Conservation (phyloP, 495 filamentous ascomycete species). For the Daldinia caldariorum region DNA sequence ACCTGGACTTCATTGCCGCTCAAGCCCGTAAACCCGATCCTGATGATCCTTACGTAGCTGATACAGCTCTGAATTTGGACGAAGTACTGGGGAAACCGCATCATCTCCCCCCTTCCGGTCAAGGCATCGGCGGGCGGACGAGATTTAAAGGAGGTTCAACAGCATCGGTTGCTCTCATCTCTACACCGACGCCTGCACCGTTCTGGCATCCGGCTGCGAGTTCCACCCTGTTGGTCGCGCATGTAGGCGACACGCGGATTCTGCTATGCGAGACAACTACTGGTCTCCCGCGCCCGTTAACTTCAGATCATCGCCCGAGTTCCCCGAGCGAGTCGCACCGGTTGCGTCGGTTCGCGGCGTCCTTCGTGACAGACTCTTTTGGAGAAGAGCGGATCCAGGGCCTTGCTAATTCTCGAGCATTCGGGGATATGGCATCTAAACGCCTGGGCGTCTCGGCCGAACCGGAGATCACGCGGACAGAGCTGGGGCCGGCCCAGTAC, state of each 20-base stretch:
- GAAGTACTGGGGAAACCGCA: constrained; percentile 77
- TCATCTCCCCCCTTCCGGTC: constrained; percentile 60
- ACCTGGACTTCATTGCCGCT: constrained; percentile 90
- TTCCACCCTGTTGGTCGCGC: constrained; percentile 83
- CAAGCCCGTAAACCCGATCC: constrained; percentile 80
- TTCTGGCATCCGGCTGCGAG: constrained; percentile 93
- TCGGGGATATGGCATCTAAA: constrained; percentile 91
- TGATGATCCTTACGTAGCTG: constrained; percentile 70
- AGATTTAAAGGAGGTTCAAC: constrained; percentile 94
- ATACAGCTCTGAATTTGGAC: constrained; percentile 79
- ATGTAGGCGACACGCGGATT: constrained; percentile 92
- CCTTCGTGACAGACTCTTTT: constrained; percentile 93
- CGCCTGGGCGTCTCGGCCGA: constrained; percentile 93
- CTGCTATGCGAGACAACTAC: constrained; percentile 83
- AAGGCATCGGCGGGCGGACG: constrained; percentile 71
- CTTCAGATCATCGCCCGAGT: constrained; percentile 90
- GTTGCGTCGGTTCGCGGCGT: constrained; percentile 83
- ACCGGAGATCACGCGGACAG: constrained; percentile 79
- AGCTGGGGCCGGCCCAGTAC: constrained; percentile 82
- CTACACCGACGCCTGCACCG: constrained; percentile 86
- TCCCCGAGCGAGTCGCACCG: constrained; percentile 82
- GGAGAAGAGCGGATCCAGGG: constrained; percentile 96
- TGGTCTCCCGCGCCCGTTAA: constrained; percentile 80
- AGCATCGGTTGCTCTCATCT: constrained; percentile 86
- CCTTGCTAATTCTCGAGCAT: constrained; percentile 91